Base-by-base conservation (phyloP, 495 filamentous ascomycete genomes). In the Corynascus novoguineensis region DNA sequence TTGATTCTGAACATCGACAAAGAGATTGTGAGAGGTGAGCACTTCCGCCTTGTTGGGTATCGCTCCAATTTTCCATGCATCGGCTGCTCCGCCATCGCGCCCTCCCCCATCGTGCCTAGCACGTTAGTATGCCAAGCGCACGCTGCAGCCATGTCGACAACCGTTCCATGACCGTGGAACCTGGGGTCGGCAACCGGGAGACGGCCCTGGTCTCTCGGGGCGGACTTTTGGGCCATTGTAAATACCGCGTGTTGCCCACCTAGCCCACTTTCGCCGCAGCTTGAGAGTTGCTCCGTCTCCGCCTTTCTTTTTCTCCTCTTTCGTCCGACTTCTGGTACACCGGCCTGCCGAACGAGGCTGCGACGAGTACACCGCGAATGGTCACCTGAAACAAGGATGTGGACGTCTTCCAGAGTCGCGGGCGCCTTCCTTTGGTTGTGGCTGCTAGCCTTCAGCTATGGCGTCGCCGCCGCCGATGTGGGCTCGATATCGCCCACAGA, bases 341-440 rank as follows among this genome's bases (percentile, higher is more conserved):
- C 38, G 41, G 21, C 29, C 35, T 35, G 11, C 41, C 28, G 44
- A 49, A 40, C 45, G 22, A 41, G 55, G 47, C 35, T 50, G 34
- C 44, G 53, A 42, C n/a, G 46, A 15, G n/a, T 3, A 11, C 24
- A 10, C 28, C 21, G 27, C 47, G 47, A 46, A 58, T 58, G 55
- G 47, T 51, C 47, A 46, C 47, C 14, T 46, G 24, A 42, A n/a
- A n/a, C n/a, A n/a, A n/a, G n/a, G 29, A 60, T 60, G 58, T 14
- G 17, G n/a, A n/a, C n/a, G 41, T 47, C 58, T 32, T 14, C 34
- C 47, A 22, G 24, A 57, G 32, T 17, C 58, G 50, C 58, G 22
- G 42, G 54, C 49, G 53, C 53, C 48, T 31, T 60, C 15, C 22
- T 60, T 22, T 53, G 58, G 46, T 41, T 60, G 47, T 52, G 53